These are phyloP conservation scores for Podaxis mareebaensis DNA, from an alignment of 768 basidiomycete genomes.

Conservation along the genomic window DNA sequence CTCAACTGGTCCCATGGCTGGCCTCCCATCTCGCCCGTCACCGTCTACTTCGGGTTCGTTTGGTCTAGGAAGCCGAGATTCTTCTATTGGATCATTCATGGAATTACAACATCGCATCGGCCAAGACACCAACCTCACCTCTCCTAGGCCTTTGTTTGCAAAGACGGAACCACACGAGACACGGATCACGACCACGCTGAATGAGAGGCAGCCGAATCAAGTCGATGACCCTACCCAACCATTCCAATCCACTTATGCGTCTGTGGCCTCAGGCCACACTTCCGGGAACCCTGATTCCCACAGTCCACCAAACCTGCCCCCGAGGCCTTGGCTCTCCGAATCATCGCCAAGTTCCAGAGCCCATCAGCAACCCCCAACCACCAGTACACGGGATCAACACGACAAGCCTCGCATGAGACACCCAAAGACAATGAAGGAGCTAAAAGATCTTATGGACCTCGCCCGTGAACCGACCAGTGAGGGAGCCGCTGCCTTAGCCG, in stretches of 20 bases:
- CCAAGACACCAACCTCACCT: not conserved
- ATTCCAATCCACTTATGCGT: not conserved
- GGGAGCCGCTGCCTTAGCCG: conserved; percentile 32
- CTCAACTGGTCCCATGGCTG: not conserved
- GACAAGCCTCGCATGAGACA: conserved; percentile 19
- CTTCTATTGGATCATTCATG: conserved; percentile 9
- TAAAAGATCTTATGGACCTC: conserved; percentile 42
- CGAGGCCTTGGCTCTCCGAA: not conserved
- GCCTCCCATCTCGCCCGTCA: not conserved
- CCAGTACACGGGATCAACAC: conserved; percentile 12
- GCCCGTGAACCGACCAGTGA: conserved; percentile 45
- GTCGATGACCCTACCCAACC: not conserved
- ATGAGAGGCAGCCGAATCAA: not conserved
- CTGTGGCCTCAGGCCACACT: not conserved
- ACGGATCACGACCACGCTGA: not conserved
- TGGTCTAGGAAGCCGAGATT: not conserved
- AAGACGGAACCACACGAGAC: not conserved
- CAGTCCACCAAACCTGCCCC: not conserved
- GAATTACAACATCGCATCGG: not conserved
- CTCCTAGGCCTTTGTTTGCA: not conserved
- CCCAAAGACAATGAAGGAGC: conserved; percentile 39
- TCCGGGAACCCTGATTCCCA: not conserved
- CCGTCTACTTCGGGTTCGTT: not conserved
- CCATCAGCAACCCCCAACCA: conserved; percentile 8
- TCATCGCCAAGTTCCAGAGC: not conserved